Evolutionary conservation across 768 basidiomycete genomes (phyloP), one percentile per base, ranked within the genome.

Genomic region (Tulasnella sp.): DNA sequence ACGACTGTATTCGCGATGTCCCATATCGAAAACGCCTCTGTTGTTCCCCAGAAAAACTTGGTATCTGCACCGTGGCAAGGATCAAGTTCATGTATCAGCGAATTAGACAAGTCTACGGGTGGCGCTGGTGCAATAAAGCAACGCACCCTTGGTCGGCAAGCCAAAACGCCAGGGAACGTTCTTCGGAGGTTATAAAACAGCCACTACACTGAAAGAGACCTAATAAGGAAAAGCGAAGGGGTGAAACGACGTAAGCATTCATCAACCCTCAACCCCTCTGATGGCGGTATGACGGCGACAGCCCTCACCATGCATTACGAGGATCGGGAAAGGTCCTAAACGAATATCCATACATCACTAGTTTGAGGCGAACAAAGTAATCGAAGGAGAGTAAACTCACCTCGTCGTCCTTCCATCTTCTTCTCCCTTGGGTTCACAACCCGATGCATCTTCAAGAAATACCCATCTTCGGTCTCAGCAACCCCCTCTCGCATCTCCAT

Each of bases 81-180:
- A 11, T 27, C 14, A 8, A 31, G 21, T 9, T 25, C 2, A 0
- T 2, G 8, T 32, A 29, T 19, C 37, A 36, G 23, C 19, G 23
- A 27, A 34, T 19, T 27, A 36, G n/a, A n/a, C n/a, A n/a, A n/a
- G n/a, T n/a, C n/a, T n/a, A 12, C 57, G 9, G 57, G 4, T 37
- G 12, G 17, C 23, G 43, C 54, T 53, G 32, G n/a, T 12, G 11
- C 8, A 12, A 29, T 11, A n/a, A 36, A 14, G 1, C 2, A 2
- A 31, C 57, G 42, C 14, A 63, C 64, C 65, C 74, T 39, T 75
- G 71, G 54, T 71, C 70, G 14, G 74, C 72, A 6, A 76, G 66
- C 75, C 75, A 76, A 65, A 76, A 75, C 1, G 75, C 75, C 37
- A 76, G 63, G 21, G 69, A 71, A 12, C 75, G 66, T 42, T 76